Evolutionary conservation across 495 filamentous ascomycete genomes (phyloP), one percentile per base, ranked within the genome.

Genomic region (Neurospora sp.): DNA sequence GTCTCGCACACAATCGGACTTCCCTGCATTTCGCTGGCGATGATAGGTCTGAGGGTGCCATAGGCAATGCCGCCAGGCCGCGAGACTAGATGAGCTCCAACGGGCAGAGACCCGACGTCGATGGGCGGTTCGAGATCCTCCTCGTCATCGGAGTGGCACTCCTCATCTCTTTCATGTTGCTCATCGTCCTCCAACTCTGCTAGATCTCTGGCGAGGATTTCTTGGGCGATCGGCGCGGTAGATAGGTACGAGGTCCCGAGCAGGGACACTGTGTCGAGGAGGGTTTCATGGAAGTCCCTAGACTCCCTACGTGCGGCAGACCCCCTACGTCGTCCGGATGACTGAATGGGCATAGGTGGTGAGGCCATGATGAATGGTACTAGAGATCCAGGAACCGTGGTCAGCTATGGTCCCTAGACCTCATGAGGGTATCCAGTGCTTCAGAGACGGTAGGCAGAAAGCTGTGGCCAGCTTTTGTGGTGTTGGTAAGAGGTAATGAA

Each of bases 201-300:
- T 8, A 93, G 74, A 78, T 94, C 92, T 38, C 88, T 87, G 7
- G 90, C 90, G 80, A 94, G 88, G 31, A 91, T 89, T 36, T 88
- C 86, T 71, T 90, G 87, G 2, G 90, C 92, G 43, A 92, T 85
- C 10, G 90, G 89, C 4, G 89, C 74, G 8, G 71, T 69, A 36
- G 75, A 71, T 39, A 76, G 73, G 69, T 76, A 76, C 10, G 75
- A 89, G 43, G 87, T 85, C n/a, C 81, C 72, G 69, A 76, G 78
- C 74, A 87, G 87, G 1, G 78, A 77, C 36, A 77, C 79, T 19
- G 81, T 43, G 71, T 75, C 75, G 31, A 69, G 19, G 28, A 66
- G 28, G 54, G 54, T 66, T 34, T 66, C 54, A 34, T 66, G 54
- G 28, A 66, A 66, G 54, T 66, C 54, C 54, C 54, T 34, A 34